Conservation (phyloP, 352 stramenopile species). For the Phytophthora hibernalis region DNA sequence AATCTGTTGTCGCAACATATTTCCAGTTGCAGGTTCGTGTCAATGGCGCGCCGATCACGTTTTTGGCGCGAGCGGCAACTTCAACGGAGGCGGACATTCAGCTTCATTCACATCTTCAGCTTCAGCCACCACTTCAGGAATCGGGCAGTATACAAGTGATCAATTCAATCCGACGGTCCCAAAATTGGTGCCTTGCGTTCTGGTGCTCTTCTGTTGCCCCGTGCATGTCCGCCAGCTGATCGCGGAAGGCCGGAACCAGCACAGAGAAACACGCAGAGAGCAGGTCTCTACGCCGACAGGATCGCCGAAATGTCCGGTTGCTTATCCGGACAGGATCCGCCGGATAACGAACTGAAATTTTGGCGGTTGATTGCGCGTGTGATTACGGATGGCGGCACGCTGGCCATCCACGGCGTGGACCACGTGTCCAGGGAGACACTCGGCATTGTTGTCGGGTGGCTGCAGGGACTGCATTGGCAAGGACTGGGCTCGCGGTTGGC, state of each 20-base stretch:
- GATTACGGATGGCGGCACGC: constrained; percentile 21
- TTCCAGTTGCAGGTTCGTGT: no score
- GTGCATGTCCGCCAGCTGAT: not conserved
- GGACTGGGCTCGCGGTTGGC: not conserved
- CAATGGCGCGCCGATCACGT: not conserved
- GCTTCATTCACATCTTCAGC: not conserved
- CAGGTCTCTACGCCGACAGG: constrained; percentile 7
- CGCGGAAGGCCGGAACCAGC: constrained; percentile 19
- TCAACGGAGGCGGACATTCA: not conserved
- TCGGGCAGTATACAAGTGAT: not conserved
- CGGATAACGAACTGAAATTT: constrained; percentile 1
- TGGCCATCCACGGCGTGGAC: constrained; percentile 10
- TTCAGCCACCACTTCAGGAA: not conserved
- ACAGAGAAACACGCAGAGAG: not conserved
- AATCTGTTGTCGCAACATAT: no score
- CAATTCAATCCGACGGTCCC: no score
- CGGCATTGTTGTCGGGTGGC: not conserved
- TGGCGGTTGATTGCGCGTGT: constrained; percentile 23
- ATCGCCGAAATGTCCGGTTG: constrained; percentile 23
- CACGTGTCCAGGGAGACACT: constrained; percentile 12
- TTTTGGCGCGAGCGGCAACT: not conserved
- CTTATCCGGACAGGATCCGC: not conserved
- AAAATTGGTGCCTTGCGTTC: not conserved
- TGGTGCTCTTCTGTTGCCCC: not conserved
- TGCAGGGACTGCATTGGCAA: not conserved